A percentile compares a stretch with the other conserved stretches of the same genome.
Evolutionary conservation across 2,329 filamentous ascomycete genomes (phyloP).

Genomic region (Diaporthe helianthi): DNA sequence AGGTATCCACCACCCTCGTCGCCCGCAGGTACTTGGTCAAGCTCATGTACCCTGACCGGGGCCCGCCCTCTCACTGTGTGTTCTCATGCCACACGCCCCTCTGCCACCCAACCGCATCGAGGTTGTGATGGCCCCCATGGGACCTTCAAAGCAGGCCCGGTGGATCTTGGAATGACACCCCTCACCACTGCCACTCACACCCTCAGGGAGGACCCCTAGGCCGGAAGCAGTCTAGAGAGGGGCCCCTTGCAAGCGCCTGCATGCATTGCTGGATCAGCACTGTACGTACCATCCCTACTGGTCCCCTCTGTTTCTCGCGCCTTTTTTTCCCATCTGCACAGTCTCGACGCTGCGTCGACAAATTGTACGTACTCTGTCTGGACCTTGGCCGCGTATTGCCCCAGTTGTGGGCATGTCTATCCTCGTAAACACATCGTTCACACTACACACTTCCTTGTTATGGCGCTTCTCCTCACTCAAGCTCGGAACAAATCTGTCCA

Average conservation of each 20-base stretch:
- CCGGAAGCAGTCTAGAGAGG: constrained; percentile 24
- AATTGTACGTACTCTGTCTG: constrained; percentile 35
- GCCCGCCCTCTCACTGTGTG: constrained; percentile 15
- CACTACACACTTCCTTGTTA: constrained; percentile 36
- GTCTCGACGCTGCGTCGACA: constrained; percentile 33
- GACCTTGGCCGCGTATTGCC: constrained; percentile 34
- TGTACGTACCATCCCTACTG: constrained; percentile 34
- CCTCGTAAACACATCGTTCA: constrained; percentile 36
- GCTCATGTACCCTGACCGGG: constrained; percentile 27
- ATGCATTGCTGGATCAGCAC: constrained; percentile 30
- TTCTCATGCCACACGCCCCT: constrained; percentile 25
- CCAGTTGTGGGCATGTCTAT: constrained; percentile 36
- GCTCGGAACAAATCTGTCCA: constrained; percentile 33
- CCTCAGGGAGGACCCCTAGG: constrained; percentile 29
- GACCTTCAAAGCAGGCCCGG: constrained; percentile 27
- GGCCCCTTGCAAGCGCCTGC: constrained; percentile 28
- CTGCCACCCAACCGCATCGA: constrained; percentile 28
- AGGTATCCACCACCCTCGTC: constrained; percentile 27
- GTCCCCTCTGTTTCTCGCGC: constrained; percentile 33
- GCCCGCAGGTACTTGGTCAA: constrained; percentile 24
- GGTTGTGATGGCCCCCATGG: constrained; percentile 27
- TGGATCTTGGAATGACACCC: constrained; percentile 31
- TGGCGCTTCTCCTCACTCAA: constrained; percentile 35
- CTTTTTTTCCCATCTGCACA: constrained; percentile 33
- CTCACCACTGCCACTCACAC: constrained; percentile 20